Conservation (phyloP, 106 monocot species). For the Dactylorhiza incarnata region DNA sequence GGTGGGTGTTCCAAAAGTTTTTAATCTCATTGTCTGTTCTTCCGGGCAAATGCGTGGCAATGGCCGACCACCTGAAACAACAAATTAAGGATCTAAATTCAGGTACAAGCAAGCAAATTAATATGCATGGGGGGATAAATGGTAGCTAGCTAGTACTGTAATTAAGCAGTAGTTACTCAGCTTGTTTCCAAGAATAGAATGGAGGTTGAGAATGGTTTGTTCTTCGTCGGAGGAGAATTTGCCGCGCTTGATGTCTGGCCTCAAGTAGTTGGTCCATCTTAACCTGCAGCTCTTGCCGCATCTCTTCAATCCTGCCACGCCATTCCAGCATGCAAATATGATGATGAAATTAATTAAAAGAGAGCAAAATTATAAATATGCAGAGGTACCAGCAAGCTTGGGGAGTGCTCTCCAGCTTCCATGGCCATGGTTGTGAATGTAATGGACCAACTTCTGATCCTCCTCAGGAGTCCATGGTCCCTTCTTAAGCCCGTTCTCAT, state of each 20-base stretch:
- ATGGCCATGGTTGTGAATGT: conserved; percentile 77
- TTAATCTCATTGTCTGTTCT: conserved; percentile 93
- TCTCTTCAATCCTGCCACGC: conserved; percentile 39
- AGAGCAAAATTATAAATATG: not conserved
- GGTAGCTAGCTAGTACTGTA: conserved; percentile 9
- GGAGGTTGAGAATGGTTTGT: conserved; percentile 50
- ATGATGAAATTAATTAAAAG: not conserved
- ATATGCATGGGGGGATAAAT: not conserved
- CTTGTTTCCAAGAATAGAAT: conserved; percentile 60
- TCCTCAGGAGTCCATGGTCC: conserved; percentile 93
- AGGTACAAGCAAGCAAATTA: too few relatives aligned
- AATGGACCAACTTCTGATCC: conserved; percentile 61
- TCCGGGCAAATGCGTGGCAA: conserved; percentile 77
- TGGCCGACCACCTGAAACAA: conserved; percentile 60
- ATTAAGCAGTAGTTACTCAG: too few relatives aligned
- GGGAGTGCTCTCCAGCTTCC: conserved; percentile 96
- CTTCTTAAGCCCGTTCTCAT: conserved; percentile 84
- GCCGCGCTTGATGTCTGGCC: conserved; percentile 66
- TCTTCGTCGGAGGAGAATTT: conserved; percentile 59
- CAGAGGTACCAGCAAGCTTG: conserved; percentile 53
- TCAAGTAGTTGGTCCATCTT: conserved; percentile 64
- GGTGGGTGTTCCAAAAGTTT: conserved; percentile 95
- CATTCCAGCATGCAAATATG: not conserved
- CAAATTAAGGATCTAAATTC: too few relatives aligned
- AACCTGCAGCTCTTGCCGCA: conserved; percentile 68